These are phyloP conservation scores for Plectosphaerella sp. DNA, from an alignment of 2,329 filamentous ascomycete genomes.

Conservation along the genomic window DNA sequence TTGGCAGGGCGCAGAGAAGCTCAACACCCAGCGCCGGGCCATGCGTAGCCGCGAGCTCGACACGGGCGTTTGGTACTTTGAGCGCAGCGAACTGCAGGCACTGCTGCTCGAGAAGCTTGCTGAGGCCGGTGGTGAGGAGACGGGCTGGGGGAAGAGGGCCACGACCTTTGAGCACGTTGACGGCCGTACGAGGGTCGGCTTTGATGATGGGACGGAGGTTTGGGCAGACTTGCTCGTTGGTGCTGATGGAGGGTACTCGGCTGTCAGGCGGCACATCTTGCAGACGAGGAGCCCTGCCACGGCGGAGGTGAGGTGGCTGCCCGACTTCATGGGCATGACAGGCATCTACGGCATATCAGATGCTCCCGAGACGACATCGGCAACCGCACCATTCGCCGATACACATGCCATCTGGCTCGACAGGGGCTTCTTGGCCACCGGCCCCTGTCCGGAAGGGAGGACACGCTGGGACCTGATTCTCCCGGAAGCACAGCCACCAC, in stretches of 20 bases:
- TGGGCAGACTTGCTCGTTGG: slow-evolving; percentile 15
- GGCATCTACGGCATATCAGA: slow-evolving; percentile 17
- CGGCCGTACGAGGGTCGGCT: neutral
- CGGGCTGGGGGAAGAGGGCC: slow-evolving; percentile 14
- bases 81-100: slow-evolving; percentile 13
- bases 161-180: neutral
- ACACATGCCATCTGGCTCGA: slow-evolving; percentile 12
- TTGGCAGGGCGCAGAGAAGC: slow-evolving; percentile 1
- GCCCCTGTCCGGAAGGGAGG: slow-evolving; percentile 11
- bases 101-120: slow-evolving; percentile 12
- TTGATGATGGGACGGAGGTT: slow-evolving; percentile 4
- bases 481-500: slow-evolving; percentile 11
- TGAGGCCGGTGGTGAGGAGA: slow-evolving; percentile 11
- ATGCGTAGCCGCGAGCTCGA: slow-evolving; percentile 15
- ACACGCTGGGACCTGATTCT: slow-evolving; percentile 19
- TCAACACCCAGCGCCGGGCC: slow-evolving; percentile 8
- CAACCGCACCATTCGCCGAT: slow-evolving; percentile 9
- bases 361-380: neutral
- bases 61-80: slow-evolving; percentile 14
- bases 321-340: slow-evolving; percentile 14
- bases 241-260: slow-evolving; percentile 16
- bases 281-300: slow-evolving; percentile 9
- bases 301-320: slow-evolving; percentile 13
- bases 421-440: slow-evolving; percentile 13
- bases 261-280: slow-evolving; percentile 14